A percentile compares a stretch with the other conserved stretches of the same genome.
Evolutionary conservation across 2,329 filamentous ascomycete genomes (phyloP).

Genomic region (Neofusicoccum laricinum): DNA sequence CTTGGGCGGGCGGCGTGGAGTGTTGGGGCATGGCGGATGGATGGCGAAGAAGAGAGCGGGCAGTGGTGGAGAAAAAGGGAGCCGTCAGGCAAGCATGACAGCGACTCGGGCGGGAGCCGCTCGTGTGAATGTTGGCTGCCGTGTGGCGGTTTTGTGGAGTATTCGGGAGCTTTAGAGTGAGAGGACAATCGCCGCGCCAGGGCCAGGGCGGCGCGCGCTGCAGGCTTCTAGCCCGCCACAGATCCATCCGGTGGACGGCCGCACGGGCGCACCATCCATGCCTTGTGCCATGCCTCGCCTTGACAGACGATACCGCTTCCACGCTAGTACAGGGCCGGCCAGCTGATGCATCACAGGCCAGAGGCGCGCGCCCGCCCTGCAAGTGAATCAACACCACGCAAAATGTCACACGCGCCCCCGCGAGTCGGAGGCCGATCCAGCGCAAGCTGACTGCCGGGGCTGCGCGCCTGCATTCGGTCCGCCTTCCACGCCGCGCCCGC

Average conservation of each 20-base stretch:
- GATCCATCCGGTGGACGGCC: constrained; percentile 1
- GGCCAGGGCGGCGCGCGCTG: not conserved
- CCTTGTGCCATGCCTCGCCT: not conserved
- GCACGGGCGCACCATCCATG: not conserved
- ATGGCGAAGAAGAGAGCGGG: constrained; percentile 7
- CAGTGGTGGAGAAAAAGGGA: constrained; percentile 15
- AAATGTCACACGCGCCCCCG: constrained; percentile 10
- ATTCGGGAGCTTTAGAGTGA: constrained; percentile 13
- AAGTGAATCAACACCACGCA: constrained; percentile 14
- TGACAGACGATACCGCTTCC: not conserved
- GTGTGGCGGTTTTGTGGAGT: constrained; percentile 14
- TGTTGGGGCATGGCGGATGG: constrained; percentile 19
- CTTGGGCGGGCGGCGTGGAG: constrained; percentile 13
- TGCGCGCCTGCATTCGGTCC: constrained; percentile 12
- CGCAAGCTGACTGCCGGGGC: constrained; percentile 2
- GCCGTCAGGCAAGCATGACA: constrained; percentile 15
- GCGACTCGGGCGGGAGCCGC: constrained; percentile 8
- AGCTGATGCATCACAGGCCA: constrained; percentile 1
- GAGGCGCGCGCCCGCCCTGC: not conserved
- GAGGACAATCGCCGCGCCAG: constrained; percentile 11
- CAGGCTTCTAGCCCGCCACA: constrained; percentile 7
- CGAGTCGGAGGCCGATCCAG: constrained; percentile 5
- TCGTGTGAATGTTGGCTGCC: constrained; percentile 7
- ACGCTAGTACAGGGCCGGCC: constrained; percentile 1
- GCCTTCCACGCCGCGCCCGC: constrained; percentile 8